Percentiles rank a stretch among this genome's conserved stretches.
These are phyloP conservation scores for Ophiostoma populinum DNA, from an alignment of 2,329 filamentous ascomycete species.

Conservation along the genomic window DNA sequence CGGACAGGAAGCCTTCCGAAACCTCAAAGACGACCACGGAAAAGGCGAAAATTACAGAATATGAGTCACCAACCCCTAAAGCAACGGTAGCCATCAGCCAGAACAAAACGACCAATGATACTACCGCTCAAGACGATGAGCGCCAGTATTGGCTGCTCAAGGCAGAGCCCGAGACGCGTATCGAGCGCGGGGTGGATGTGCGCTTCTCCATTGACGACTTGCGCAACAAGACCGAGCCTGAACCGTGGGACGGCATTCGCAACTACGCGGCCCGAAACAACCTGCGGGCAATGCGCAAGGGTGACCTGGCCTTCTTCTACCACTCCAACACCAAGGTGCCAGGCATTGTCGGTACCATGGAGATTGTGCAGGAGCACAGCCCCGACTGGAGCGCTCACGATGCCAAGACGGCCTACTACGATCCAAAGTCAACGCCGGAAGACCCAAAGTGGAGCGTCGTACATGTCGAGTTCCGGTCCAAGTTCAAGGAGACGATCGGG, in stretches of 20 bases:
- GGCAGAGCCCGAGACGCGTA: constrained; percentile 70
- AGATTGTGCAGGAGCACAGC: constrained; percentile 70
- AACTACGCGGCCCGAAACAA: constrained; percentile 63
- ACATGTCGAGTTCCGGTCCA: constrained; percentile 71
- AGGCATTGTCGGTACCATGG: constrained; percentile 75
- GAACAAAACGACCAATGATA: not conserved
- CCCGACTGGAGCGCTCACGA: constrained; percentile 63
- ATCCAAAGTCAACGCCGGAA: constrained; percentile 51
- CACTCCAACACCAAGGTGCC: constrained; percentile 86
- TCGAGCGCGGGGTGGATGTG: constrained; percentile 77
- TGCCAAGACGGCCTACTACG: constrained; percentile 62
- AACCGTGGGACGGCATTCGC: constrained; percentile 67
- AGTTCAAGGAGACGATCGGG: constrained; percentile 54
- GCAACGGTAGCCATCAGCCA: no score
- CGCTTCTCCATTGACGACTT: constrained; percentile 92
- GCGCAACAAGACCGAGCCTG: constrained; percentile 50
- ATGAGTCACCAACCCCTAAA: no score
- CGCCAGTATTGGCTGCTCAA: constrained; percentile 63
- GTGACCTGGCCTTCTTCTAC: constrained; percentile 92
- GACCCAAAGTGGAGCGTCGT: constrained; percentile 78
- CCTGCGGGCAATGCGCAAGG: constrained; percentile 76
- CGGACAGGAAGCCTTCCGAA: not conserved
- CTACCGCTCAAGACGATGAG: constrained; percentile 2
- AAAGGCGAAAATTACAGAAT: not conserved
- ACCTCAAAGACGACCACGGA: not conserved